Base-by-base conservation (phyloP, 768 basidiomycete species). In the Tephrocybe sp. region DNA sequence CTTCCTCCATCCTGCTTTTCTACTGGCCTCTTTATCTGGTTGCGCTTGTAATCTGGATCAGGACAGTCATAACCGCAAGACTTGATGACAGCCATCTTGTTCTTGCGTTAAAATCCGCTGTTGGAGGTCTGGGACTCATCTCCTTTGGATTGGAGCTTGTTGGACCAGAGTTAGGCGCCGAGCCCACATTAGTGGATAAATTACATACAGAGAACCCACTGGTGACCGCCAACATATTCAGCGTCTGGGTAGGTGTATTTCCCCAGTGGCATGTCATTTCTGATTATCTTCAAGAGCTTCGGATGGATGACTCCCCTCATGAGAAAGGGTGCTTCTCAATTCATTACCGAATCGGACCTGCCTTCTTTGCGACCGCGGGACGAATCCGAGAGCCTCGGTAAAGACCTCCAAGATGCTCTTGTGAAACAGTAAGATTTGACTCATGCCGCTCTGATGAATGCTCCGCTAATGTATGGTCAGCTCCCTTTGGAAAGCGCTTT, bases 311-410 rank as follows among this genome's bases (percentile, higher is more conserved):
- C 89, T 1, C 78, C 79, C 0, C 77, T 93, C 15, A 79, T 94
- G 82, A 75, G 71, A 57, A 85, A 84, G 60, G 89, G 89, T 25
- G 75, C 78, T 0, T 64, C 68, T 5, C 68, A 79, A 45, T 83
- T 79, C 62, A 84, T 98, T 49, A 87, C 87, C 1, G 92, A 96
- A 63, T 78, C 86, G 24, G 96, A 98, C 60, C 77, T 98, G 19
- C 92, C 92, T 35, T 77, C 83, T 0, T 72, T 97, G 21, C 70
- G 82, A 21, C 70, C 83, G 0, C 60, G 68, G 8, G 91, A 97
- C 59, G 82, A 87, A 56, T 84, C 92, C 0, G 75, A 76, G 21
- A 78, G 80, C 19, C 79, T 97, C 0, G 87, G 87, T 11, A 56
- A 71, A 8, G 73, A 75, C 15, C 76, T 97, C 16, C 73, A 84